Evolutionary conservation across 139 green algal genomes (phyloP).

Genomic region (Chlorella sorokiniana): DNA sequence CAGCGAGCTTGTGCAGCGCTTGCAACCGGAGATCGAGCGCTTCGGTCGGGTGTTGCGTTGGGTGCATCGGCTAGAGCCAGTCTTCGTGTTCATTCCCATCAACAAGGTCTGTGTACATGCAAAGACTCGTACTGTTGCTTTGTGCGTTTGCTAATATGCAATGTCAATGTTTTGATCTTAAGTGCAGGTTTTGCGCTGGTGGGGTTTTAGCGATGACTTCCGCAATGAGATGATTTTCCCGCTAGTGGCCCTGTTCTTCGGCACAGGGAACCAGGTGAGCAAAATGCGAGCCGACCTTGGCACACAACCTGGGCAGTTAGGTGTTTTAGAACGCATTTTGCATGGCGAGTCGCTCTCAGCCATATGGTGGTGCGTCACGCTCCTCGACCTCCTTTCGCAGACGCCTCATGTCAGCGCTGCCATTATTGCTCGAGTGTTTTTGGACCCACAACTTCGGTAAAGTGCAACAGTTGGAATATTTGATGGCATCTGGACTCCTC

Average conservation of each 20-base stretch:
- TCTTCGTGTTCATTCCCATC: conserved; percentile 74
- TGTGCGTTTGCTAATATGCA: background rate
- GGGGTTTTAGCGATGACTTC: conserved; percentile 65
- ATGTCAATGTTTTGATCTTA: background rate
- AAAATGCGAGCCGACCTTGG: background rate
- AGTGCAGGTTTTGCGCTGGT: conserved; percentile 49
- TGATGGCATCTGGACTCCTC: background rate
- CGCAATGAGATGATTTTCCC: conserved; percentile 72
- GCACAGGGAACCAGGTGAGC: conserved; percentile 64
- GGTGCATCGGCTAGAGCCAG: conserved; percentile 58
- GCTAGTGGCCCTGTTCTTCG: conserved; percentile 79
- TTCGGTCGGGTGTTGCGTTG: conserved; percentile 64
- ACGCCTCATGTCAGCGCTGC: conserved; percentile 65
- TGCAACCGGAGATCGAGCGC: conserved; percentile 59
- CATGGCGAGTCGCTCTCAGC: no score
- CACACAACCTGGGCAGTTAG: no score
- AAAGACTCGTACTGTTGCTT: background rate
- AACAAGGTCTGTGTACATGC: conserved; percentile 46
- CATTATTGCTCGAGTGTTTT: conserved; percentile 72
- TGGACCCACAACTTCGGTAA: conserved; percentile 63
- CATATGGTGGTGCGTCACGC: no score
- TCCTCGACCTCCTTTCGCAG: conserved; percentile 20
- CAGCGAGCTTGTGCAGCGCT: conserved; percentile 41
- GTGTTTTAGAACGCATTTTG: no score
- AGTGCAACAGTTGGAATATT: conserved; percentile 4